Base-by-base conservation (phyloP, 2,329 filamentous ascomycete species). In the Talaromyces islandicus region DNA sequence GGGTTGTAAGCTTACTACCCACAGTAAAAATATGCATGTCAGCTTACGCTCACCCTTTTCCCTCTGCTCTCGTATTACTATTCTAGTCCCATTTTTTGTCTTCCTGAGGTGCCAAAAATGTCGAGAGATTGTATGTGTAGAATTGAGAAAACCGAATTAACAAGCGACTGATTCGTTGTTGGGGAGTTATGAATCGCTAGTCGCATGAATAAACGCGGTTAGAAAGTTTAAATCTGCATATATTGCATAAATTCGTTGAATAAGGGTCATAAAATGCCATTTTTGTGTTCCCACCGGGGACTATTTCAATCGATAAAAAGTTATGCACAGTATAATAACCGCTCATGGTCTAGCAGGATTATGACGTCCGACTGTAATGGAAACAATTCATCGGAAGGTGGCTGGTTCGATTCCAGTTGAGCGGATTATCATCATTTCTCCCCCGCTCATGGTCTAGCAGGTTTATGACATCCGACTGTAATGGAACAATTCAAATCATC, bases 351-450 rank as follows among this genome's bases (percentile, higher is more conserved):
- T 46, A 46, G 43, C 43, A 21, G 43, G 43, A 24, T 46, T 46
- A 46, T 46, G 43, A 46, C 43, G 19, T 46, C 43, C 43, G 43
- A 46, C 19, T 46, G 43, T 46, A 46, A 46, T 46, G 43, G 43
- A 9, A 46, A 46, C 43, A 19, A 46, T 12, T 46, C n/a, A 46
- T 46, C 43, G 43, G 43, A 46, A 46, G 43, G 43, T 46, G 43
- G 43, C 43, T 46, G 43, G 43, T 46, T 46, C 43, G 43, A 46
- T 46, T 24, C 43, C 41, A 46, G 41, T 43, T 43, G 41, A 43
- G 41, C 41, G 66, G 54, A 56, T 60, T 57, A 30, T 30, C 29
- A 55, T 57, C 54, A 38, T 41, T 19, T 41, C 24, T 56, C 24
- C 19, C n/a, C 43, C 43, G 43, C 43, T 46, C 43, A 46, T 46